Conservation (phyloP, 306 rosid genomes). For the Cucurbita moschata region DNA sequence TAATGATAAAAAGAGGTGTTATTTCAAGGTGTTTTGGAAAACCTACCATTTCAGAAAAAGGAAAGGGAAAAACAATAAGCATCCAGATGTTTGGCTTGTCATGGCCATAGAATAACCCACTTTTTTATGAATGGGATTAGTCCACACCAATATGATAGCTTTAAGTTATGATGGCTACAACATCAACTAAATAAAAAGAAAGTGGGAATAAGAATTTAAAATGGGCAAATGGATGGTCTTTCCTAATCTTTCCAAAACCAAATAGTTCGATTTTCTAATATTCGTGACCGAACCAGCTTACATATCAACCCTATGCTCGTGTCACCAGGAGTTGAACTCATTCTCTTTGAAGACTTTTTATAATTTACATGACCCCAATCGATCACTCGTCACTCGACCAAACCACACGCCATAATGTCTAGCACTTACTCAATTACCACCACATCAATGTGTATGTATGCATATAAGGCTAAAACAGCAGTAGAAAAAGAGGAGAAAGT, state of each 20-base stretch:
- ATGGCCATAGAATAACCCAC: not conserved
- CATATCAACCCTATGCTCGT: not conserved
- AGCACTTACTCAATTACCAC: not conserved
- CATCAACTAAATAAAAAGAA: not conserved
- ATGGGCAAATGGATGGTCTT: too few species aligned
- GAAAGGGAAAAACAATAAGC: not conserved
- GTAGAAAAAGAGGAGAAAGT: not conserved
- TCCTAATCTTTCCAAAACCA: too few species aligned
- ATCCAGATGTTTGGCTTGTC: not conserved
- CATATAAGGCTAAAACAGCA: not conserved
- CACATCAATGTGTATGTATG: not conserved
- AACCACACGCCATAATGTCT: too few species aligned
- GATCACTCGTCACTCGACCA: not conserved
- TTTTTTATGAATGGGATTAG: not conserved
- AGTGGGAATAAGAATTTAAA: too few species aligned
- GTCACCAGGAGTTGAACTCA: not conserved
- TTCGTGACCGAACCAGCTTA: too few species aligned
- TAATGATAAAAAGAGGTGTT: not conserved
- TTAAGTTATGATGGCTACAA: not conserved
- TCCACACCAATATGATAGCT: not conserved
- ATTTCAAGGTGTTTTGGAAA: not conserved
- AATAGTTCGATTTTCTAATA: too few species aligned
- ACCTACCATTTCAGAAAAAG: not conserved
- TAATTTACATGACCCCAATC: not conserved
- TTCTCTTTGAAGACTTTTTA: too few species aligned